Evolutionary conservation across 75 land plant species (phyloP).

Genomic region (Pseudotsuga menziesii): DNA sequence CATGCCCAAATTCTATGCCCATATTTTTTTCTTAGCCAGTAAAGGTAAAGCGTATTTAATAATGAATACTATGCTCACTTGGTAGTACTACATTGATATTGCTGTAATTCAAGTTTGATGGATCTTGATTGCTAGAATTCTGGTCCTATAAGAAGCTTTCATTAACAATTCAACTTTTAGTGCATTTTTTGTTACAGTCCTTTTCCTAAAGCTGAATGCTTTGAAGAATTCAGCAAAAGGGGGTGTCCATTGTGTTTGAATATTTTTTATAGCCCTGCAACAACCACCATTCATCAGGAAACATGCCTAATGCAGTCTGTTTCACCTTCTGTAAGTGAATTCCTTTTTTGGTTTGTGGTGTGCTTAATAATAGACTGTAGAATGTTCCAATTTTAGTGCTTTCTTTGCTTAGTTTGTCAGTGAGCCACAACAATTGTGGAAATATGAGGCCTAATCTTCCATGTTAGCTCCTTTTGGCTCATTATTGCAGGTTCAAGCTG

Average conservation of each 20-base stretch:
- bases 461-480: background rate
- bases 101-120: background rate
- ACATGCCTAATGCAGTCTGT: constrained; percentile 28
- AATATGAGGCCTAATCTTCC: background rate
- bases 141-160: background rate
- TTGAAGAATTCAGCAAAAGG: constrained; percentile 29
- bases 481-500: constrained; percentile 1
- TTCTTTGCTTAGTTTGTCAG: background rate
- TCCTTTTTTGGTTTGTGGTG: background rate
- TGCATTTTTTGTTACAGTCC: constrained; percentile 27
- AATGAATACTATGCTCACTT: background rate
- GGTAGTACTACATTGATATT: background rate
- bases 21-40: background rate
- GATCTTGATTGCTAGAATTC: background rate
- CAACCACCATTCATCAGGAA: constrained; percentile 28
- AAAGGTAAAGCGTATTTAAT: background rate
- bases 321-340: constrained; percentile 24
- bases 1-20: too few relatives aligned
- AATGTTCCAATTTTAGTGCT: background rate
- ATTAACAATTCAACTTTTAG: background rate
- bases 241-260: constrained; percentile 63
- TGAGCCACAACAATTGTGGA: background rate
- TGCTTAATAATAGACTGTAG: constrained; percentile 1
- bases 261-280: constrained; percentile 34
- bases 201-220: constrained; percentile 55